These are phyloP conservation scores for Candida anglica DNA, from an alignment of 805 yeast genomes.

Conservation along the genomic window DNA sequence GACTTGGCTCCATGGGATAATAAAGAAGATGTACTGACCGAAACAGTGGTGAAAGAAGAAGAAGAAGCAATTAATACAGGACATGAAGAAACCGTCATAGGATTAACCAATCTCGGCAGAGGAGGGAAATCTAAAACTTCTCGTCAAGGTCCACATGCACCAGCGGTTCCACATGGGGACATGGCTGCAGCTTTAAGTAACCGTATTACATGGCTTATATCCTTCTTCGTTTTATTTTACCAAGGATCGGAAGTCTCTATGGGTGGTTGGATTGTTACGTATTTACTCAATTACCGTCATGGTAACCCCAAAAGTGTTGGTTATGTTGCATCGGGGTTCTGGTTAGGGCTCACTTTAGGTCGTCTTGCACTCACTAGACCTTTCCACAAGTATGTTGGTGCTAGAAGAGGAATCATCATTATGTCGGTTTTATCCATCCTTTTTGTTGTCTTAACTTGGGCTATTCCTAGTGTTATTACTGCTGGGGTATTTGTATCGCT, in stretches of 20 bases:
- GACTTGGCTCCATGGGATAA: conserved; percentile 38
- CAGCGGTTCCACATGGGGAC: conserved; percentile 13
- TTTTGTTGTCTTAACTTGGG: conserved; percentile 45
- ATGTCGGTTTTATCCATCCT: conserved; percentile 29
- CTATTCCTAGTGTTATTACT: conserved; percentile 38
- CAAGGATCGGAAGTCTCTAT: conserved; percentile 68
- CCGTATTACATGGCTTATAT: conserved; percentile 42
- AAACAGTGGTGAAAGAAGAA: conserved; percentile 2
- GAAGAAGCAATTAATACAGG: neutral
- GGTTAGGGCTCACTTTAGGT: conserved; percentile 70
- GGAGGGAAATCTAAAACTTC: conserved; percentile 1
- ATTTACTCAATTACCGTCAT: conserved; percentile 51
- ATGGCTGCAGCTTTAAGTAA: conserved; percentile 36
- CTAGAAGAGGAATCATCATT: conserved; percentile 40
- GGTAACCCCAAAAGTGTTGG: conserved; percentile 50
- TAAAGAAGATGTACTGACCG: conserved; percentile 7
- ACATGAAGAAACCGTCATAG: conserved; percentile 2
- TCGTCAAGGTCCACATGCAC: too few relatives aligned
- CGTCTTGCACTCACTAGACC: conserved; percentile 47
- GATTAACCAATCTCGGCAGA: conserved; percentile 1
- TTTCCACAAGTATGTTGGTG: conserved; percentile 36
- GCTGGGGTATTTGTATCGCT: conserved; percentile 46
- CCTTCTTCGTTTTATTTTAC: conserved; percentile 56
- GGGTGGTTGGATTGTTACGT: conserved; percentile 72
- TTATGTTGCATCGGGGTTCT: conserved; percentile 63